Evolutionary conservation across 257 asterid species (phyloP).

Genomic region (Salvia miltiorrhiza): DNA sequence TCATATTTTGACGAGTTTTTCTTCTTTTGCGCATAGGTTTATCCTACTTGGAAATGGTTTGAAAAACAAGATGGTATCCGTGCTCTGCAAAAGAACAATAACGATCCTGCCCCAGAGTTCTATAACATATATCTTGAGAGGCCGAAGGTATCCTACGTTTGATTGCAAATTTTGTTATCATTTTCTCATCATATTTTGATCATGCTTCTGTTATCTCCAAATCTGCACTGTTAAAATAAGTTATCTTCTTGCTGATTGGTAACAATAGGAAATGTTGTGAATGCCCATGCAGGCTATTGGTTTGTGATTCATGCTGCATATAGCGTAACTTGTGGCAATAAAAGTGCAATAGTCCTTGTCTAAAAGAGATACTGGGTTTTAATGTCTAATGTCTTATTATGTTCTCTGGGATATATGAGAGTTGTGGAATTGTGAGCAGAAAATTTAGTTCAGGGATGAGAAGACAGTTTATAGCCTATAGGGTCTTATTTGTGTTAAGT

Average conservation of each 20-base stretch:
- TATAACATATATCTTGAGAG: slow-evolving; percentile 96
- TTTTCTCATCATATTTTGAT: slow-evolving; percentile 7
- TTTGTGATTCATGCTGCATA: background rate
- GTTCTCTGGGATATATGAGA: background rate
- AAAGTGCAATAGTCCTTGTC: background rate
- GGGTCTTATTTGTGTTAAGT: background rate
- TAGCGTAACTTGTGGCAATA: background rate
- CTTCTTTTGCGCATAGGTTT: slow-evolving; percentile 52
- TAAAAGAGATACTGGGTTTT: background rate
- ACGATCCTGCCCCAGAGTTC: slow-evolving; percentile 97
- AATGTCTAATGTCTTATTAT: background rate
- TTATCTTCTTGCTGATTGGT: background rate
- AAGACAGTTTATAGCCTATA: background rate
- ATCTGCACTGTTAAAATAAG: background rate
- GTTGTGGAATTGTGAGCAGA: background rate
- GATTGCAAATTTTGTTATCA: background rate
- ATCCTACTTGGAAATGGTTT: slow-evolving; percentile 99
- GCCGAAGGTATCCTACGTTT: slow-evolving; percentile 71
- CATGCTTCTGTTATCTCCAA: slow-evolving; percentile 1
- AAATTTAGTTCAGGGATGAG: background rate
- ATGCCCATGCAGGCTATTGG: background rate
- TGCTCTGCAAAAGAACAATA: slow-evolving; percentile 81
- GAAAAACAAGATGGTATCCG: slow-evolving; percentile 99
- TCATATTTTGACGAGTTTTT: slow-evolving; percentile 13
- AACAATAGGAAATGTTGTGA: background rate